A percentile compares a stretch with the other conserved stretches of the same genome.
Evolutionary conservation across 1,139 yeast genomes (phyloP).

Genomic region (Casaregolazyma suthepensis): DNA sequence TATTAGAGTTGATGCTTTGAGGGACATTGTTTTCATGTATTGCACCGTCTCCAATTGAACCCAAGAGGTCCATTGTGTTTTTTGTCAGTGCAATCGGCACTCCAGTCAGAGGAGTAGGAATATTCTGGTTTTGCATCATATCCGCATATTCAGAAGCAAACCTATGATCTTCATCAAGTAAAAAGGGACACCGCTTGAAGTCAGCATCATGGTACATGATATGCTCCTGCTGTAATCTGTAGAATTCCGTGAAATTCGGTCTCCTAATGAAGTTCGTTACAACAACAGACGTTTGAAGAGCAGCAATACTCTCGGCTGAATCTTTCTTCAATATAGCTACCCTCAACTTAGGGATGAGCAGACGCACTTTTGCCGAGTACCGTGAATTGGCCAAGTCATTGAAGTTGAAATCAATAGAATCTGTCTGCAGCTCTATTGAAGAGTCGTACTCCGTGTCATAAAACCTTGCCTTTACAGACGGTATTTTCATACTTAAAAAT

Average conservation of each 20-base stretch:
- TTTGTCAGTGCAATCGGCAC: slow-evolving; percentile 53
- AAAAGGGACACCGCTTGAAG: slow-evolving; percentile 69
- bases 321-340: slow-evolving; percentile 31
- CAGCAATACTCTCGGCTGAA: slow-evolving; percentile 23
- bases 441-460: slow-evolving; percentile 28
- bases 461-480: slow-evolving; percentile 30
- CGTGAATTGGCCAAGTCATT: slow-evolving; percentile 68
- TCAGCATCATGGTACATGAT: slow-evolving; percentile 72
- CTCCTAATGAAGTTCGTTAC: slow-evolving; percentile 58
- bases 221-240: slow-evolving; percentile 57
- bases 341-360: slow-evolving; percentile 45
- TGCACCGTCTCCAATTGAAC: slow-evolving; percentile 17
- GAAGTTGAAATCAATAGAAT: slow-evolving; percentile 40
- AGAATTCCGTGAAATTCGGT: slow-evolving; percentile 42
- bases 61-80: slow-evolving; percentile 23
- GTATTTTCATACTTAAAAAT: slow-evolving; percentile 38
- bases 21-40: slow-evolving; percentile 9
- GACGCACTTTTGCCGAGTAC: slow-evolving; percentile 52
- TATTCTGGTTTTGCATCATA: slow-evolving; percentile 36
- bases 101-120: slow-evolving; percentile 59
- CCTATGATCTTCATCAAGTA: slow-evolving; percentile 48
- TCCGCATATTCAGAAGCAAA: slow-evolving; percentile 38
- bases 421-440: slow-evolving; percentile 27
- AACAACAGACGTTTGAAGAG: slow-evolving; percentile 49
- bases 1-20: neutral